phyloP scores from a whole-genome alignment of 169 alveolate genomes.

The Plasmodium chabaudi region DNA sequence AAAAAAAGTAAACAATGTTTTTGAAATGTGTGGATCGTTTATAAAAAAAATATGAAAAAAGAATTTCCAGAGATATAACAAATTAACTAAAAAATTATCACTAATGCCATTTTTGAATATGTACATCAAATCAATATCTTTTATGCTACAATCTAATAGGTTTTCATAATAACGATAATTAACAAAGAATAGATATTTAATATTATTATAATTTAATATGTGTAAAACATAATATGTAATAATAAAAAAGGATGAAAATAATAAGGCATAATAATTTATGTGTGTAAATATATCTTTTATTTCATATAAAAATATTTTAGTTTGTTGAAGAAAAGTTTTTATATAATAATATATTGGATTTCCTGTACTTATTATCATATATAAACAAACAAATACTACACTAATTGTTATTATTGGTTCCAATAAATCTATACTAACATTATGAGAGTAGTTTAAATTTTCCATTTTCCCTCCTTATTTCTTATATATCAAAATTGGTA shows the following conservation, averaged over 20 bases:
- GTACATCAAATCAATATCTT: constrained; percentile 18
- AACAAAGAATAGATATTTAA: constrained; percentile 49
- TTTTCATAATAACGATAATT: constrained; percentile 48
- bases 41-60: constrained; percentile 61
- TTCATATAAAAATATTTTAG: constrained; percentile 46
- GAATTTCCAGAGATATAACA: constrained; percentile 44
- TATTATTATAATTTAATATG: constrained; percentile 30
- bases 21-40: constrained; percentile 27
- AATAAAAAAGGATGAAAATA: constrained; percentile 62
- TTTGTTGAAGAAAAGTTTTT: constrained; percentile 30
- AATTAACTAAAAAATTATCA: constrained; percentile 62
- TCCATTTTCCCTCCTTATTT: constrained; percentile 25
- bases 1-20: constrained; percentile 35
- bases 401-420: constrained; percentile 55
- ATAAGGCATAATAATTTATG: constrained; percentile 62
- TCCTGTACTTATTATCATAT: constrained; percentile 50
- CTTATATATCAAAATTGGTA: not conserved
- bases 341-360: constrained; percentile 43
- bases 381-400: constrained; percentile 57
- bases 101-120: constrained; percentile 56
- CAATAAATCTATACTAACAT: constrained; percentile 25
- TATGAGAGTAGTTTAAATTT: constrained; percentile 3
- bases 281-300: constrained; percentile 60
- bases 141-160: constrained; percentile 20
- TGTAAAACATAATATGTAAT: constrained; percentile 42